A percentile compares a stretch with the other conserved stretches of the same genome.
phyloP scores from a whole-genome alignment of 805 yeast genomes.

The Dipodascus albidus region DNA sequence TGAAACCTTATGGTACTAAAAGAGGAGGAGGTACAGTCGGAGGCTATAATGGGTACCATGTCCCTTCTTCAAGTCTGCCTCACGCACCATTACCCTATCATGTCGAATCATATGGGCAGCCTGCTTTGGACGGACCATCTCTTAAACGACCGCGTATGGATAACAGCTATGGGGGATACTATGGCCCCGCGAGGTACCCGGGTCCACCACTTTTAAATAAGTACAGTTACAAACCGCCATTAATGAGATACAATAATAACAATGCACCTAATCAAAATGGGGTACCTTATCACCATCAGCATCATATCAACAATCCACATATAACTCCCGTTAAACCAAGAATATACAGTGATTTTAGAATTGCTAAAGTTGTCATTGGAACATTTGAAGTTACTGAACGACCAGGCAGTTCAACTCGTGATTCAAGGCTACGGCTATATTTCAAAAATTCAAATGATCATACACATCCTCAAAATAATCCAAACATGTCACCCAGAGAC shows the following conservation, averaged over 20 bases:
- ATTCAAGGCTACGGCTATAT: slow-evolving; percentile 8
- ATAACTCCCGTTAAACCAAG: background rate
- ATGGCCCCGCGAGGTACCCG: background rate
- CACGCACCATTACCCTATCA: background rate
- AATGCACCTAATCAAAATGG: background rate
- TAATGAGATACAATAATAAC: background rate
- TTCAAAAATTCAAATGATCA: slow-evolving; percentile 5
- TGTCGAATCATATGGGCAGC: background rate
- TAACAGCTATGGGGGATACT: background rate
- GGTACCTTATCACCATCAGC: background rate
- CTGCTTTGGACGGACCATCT: slow-evolving; percentile 1
- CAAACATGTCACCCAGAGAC: slow-evolving; percentile 2
- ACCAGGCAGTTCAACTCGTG: slow-evolving; percentile 1
- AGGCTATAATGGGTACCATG: background rate
- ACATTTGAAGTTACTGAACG: slow-evolving; percentile 7
- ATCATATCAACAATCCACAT: background rate
- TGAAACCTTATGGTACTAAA: background rate
- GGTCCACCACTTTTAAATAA: background rate
- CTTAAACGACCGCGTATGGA: background rate
- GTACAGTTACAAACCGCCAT: background rate
- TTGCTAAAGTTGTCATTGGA: slow-evolving; percentile 7
- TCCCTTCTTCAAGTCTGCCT: background rate
- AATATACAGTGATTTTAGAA: slow-evolving; percentile 9
- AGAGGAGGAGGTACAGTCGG: background rate
- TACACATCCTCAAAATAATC: background rate